Base-by-base conservation (phyloP, 208 protist genomes). In the Leishmania amazonensis region DNA sequence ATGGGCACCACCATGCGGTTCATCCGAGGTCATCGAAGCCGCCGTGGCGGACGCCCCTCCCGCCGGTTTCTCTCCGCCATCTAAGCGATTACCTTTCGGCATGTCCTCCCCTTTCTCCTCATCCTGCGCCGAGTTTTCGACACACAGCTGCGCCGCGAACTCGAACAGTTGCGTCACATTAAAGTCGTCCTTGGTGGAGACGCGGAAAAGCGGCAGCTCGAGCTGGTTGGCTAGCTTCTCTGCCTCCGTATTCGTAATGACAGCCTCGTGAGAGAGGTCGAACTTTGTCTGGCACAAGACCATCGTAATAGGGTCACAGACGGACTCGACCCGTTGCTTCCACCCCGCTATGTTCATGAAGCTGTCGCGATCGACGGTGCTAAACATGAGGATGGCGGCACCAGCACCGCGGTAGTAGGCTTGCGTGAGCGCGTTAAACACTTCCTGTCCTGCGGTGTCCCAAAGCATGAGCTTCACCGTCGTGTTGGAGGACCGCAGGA, bases 231-330 rank as follows among this genome's bases (percentile, higher is more conserved):
- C 96, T 1, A 98, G 88, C 47, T 84, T 83, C 86, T 98, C 96
- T 7, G 95, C 94, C 87, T 99, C 96, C 70, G 95, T 89, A 64
- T 88, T 91, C 19, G 89, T 91, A n/a, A 97, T 87, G 51, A 86
- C 88, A 17, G 92, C 89, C 80, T 97, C 87, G 78, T 98, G 87
- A 35, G 95, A 90, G 35, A 99, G 91, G 80, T 99, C 97, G 68
- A 98, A 95, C 88, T 99, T 99, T 31, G 97, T 98, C 84, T 99
- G 97, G 75, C 98, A 98, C 24, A 99, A 89, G 65, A 98, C 88
- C 89, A 98, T 98, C 35, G 94, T 87, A 67, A 98, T 97, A 9
- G 86, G 78, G 3, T 93, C 96, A 70, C 90, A 94, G 3, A 97
- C 89, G 24, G 88, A 89, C 83, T 98, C 90, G 1, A 99, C 90